Evolutionary conservation across 1,139 yeast species (phyloP).

Genomic region (Taphrina sp.): DNA sequence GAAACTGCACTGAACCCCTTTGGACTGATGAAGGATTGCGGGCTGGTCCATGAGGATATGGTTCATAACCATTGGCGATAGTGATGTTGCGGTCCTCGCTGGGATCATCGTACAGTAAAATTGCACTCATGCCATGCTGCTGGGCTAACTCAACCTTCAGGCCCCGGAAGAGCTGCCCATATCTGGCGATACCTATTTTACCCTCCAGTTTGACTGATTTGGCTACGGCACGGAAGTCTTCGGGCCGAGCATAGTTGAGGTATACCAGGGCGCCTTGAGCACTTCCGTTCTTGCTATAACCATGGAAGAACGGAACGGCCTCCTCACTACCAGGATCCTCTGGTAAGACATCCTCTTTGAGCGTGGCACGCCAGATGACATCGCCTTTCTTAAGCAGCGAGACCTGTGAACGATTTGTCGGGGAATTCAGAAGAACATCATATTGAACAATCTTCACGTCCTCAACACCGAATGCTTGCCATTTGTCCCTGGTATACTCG

Average conservation of each 20-base stretch:
- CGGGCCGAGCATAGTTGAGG: slow-evolving; percentile 60
- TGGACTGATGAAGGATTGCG: slow-evolving; percentile 69
- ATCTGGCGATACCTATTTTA: slow-evolving; percentile 50
- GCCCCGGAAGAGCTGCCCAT: slow-evolving; percentile 63
- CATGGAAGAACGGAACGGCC: slow-evolving; percentile 57
- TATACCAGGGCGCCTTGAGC: slow-evolving; percentile 59
- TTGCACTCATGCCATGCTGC: slow-evolving; percentile 61
- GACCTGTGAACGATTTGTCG: slow-evolving; percentile 43
- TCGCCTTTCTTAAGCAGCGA: slow-evolving; percentile 52
- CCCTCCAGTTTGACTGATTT: slow-evolving; percentile 53
- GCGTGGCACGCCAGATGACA: slow-evolving; percentile 58
- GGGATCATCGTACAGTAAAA: slow-evolving; percentile 64
- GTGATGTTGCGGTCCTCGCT: slow-evolving; percentile 58
- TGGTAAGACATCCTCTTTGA: slow-evolving; percentile 66
- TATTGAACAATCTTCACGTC: slow-evolving; percentile 54
- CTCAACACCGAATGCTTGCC: slow-evolving; percentile 60
- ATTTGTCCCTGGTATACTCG: slow-evolving; percentile 62
- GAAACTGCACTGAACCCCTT: slow-evolving; percentile 78
- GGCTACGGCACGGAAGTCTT: slow-evolving; percentile 54
- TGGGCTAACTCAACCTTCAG: slow-evolving; percentile 68
- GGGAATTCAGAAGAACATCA: slow-evolving; percentile 62
- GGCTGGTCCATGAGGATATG: slow-evolving; percentile 69
- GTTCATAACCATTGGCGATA: slow-evolving; percentile 53
- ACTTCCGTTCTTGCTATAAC: slow-evolving; percentile 67
- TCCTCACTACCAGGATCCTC: slow-evolving; percentile 59